These are phyloP conservation scores for Penicillium hordei DNA, from an alignment of 2,329 filamentous ascomycete genomes.

Conservation along the genomic window DNA sequence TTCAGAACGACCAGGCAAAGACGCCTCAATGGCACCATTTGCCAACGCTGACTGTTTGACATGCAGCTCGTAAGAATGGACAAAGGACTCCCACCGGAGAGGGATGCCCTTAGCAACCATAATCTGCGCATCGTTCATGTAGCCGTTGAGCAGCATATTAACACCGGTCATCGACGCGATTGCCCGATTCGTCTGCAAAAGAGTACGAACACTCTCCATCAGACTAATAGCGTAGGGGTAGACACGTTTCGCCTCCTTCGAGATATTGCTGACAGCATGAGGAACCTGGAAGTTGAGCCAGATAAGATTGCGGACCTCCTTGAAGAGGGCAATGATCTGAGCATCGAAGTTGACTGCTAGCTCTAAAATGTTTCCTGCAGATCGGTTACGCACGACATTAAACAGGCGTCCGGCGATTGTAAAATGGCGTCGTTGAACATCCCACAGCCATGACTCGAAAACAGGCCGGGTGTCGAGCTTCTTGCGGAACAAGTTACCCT, in stretches of 20 bases:
- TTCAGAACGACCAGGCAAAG: slow-evolving; percentile 63
- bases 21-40: slow-evolving; percentile 59
- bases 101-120: slow-evolving; percentile 85
- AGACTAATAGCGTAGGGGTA: slow-evolving; percentile 97
- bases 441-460: slow-evolving; percentile 91
- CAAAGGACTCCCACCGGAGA: slow-evolving; percentile 94
- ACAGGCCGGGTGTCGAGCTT: slow-evolving; percentile 93
- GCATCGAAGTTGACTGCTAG: slow-evolving; percentile 94
- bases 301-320: slow-evolving; percentile 91
- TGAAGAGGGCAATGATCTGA: slow-evolving; percentile 96
- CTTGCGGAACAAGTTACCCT: slow-evolving; percentile 91
- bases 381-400: slow-evolving; percentile 80
- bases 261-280: slow-evolving; percentile 90
- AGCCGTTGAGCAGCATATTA: slow-evolving; percentile 81
- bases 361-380: slow-evolving; percentile 86
- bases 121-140: slow-evolving; percentile 83
- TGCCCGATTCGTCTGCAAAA: slow-evolving; percentile 80
- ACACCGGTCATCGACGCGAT: slow-evolving; percentile 86
- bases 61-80: slow-evolving; percentile 92
- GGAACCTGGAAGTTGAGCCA: slow-evolving; percentile 96
- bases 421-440: slow-evolving; percentile 83
- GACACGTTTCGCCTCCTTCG: slow-evolving; percentile 97
- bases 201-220: slow-evolving; percentile 97
- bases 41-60: slow-evolving; percentile 64
- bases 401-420: slow-evolving; percentile 92